Evolutionary conservation across 2,329 filamentous ascomycete genomes (phyloP), one percentile per base, ranked within the genome.

Genomic region (Alternaria ethzedia): DNA sequence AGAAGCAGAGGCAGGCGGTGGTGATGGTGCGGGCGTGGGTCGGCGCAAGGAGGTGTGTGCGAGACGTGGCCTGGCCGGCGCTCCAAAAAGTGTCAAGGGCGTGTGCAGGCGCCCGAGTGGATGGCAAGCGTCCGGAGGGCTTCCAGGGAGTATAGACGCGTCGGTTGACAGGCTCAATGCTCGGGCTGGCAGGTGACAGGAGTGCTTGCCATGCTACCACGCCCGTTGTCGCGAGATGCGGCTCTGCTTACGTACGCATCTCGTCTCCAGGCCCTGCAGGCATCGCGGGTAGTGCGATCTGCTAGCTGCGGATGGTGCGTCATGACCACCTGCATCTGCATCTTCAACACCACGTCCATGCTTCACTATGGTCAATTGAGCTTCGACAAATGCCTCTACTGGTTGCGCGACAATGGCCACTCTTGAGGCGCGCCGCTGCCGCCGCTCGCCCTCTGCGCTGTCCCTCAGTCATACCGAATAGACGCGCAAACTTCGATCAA

Each of bases 41-140:
- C 61, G 63, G 73, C 69, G 69, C 67, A 69, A 66, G 71, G 73
- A 72, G 71, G 66, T 66, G 65, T 63, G 61, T 64, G 61, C 67
- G 72, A 76, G 69, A 78, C 64, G 74, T 74, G 74, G 75, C 75
- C 74, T 69, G 69, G 71, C 66, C 57, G 69, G 63, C 64, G 68
- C 61, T 66, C 65, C 57, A 70, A 66, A 67, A 66, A 65, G 67
- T 65, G 64, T 58, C 50, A 45, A 43, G 57, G 64, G 57, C 59
- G 64, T 52, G 36, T 45, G 51, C 55, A 52, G 57, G 56, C 36
- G 57, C 43, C 44, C 23, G 50, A 46, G 46, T 41, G 41, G 51
- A 28, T 47, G 51, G 59, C 46, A 50, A 28, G 21, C 41, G 63
- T 52, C 43, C 20, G 32, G 30, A n/a, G 32, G 36, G 45, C 52